These are phyloP conservation scores for Botrytis porri DNA, from an alignment of 2,329 filamentous ascomycete species.

Conservation along the genomic window DNA sequence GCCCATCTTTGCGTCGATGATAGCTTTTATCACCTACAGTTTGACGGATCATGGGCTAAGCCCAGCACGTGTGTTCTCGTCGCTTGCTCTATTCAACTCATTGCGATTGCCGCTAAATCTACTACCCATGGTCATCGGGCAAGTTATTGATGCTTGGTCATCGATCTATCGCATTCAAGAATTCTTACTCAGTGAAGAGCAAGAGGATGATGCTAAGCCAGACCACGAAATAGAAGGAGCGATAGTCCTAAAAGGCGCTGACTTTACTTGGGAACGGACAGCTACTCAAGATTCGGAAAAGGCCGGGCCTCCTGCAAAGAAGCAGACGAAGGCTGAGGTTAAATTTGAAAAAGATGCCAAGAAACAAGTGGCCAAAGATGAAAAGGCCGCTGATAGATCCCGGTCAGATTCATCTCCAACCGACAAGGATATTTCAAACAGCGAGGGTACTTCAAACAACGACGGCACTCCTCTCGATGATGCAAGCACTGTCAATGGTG, in stretches of 20 bases:
- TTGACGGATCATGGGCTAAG: conserved; percentile 64
- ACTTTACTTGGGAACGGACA: conserved; percentile 83
- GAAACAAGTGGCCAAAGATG: conserved; percentile 43
- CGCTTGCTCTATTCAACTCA: conserved; percentile 88
- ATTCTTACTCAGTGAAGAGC: conserved; percentile 83
- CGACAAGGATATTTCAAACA: conserved; percentile 42
- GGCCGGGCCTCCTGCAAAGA: conserved; percentile 49
- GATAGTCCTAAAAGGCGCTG: conserved; percentile 67
- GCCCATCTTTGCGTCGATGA: conserved; percentile 91
- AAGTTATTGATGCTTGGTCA: conserved; percentile 84
- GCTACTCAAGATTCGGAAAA: conserved; percentile 53
- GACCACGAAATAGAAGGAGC: conserved; percentile 61
- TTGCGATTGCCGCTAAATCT: conserved; percentile 87
- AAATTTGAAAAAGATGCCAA: conserved; percentile 43
- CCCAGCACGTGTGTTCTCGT: conserved; percentile 84
- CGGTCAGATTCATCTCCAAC: conserved; percentile 41
- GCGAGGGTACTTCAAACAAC: conserved; percentile 43
- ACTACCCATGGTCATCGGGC: conserved; percentile 81
- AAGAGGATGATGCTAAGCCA: conserved; percentile 63
- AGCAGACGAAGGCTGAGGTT: conserved; percentile 47
- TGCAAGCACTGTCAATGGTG: conserved; percentile 54
- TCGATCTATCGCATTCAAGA: conserved; percentile 84
- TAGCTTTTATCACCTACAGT: conserved; percentile 84
- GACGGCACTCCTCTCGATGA: conserved; percentile 48
- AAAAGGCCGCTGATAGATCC: conserved; percentile 35